Percentiles rank a stretch among this genome's conserved stretches.
Conservation (phyloP, 2,329 filamentous ascomycete species). For the Colletotrichum chlorophyti region DNA sequence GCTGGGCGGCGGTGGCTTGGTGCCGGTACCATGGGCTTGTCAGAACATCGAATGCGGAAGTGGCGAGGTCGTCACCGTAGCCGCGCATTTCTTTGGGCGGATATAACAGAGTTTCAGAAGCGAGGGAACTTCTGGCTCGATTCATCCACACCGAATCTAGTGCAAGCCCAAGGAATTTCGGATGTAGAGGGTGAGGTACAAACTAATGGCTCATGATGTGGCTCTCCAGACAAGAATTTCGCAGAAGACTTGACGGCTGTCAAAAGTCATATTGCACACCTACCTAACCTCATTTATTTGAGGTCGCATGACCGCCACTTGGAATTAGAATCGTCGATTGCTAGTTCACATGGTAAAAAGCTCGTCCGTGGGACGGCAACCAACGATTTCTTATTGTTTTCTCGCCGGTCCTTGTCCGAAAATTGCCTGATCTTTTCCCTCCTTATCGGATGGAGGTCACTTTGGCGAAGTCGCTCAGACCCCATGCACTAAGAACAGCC, state of each 20-base stretch:
- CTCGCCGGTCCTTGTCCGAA: neutral
- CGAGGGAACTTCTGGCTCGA: neutral
- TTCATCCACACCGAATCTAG: conserved; percentile 15
- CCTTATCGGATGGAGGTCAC: neutral
- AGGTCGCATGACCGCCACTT: neutral
- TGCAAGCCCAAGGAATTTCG: neutral
- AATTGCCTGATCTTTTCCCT: neutral
- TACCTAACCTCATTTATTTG: neutral
- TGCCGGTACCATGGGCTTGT: conserved; percentile 1
- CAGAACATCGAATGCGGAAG: conserved; percentile 11
- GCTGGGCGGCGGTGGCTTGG: neutral
- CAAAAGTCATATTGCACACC: neutral
- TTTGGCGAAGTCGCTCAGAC: conserved; percentile 1
- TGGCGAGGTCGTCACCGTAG: conserved; percentile 1
- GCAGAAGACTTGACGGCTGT: neutral
- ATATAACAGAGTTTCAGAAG: too few relatives aligned
- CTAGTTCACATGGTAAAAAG: neutral
- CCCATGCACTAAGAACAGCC: conserved; percentile 1
- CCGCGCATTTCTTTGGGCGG: neutral
- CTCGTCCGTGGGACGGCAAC: neutral
- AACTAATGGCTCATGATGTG: conserved; percentile 1
- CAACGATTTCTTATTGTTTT: neutral
- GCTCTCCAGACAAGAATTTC: neutral
- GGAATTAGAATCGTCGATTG: neutral
- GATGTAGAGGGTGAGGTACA: conserved; percentile 4